Evolutionary conservation across 257 asterid genomes (phyloP).

Genomic region (Dorcoceras hygrometricum): DNA sequence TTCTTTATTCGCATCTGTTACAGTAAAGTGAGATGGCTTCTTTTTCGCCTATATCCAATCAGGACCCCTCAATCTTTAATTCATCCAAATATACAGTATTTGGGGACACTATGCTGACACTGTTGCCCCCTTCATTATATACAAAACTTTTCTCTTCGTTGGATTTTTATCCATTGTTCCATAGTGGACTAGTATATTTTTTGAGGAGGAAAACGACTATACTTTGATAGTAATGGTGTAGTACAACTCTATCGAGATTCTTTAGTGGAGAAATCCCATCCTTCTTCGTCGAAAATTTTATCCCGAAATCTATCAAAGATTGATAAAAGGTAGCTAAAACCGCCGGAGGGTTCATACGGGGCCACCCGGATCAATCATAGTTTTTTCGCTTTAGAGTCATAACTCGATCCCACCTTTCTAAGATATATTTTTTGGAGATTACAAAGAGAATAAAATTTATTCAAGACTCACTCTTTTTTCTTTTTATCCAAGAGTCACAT

Average conservation of each 20-base stretch:
- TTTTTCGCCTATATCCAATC: constrained; percentile 16
- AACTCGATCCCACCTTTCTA: too few relatives aligned
- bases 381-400: too few relatives aligned
- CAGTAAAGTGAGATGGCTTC: constrained; percentile 22
- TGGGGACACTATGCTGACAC: neutral
- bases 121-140: neutral
- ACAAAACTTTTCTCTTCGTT: neutral
- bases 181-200: neutral
- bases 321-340: too few relatives aligned
- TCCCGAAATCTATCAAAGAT: too few relatives aligned
- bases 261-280: neutral
- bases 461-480: too few relatives aligned
- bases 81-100: neutral
- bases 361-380: too few relatives aligned
- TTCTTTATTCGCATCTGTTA: constrained; percentile 27
- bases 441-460: too few relatives aligned
- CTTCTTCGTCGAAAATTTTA: neutral
- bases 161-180: neutral
- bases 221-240: neutral
- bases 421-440: too few relatives aligned
- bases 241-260: neutral
- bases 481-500: too few relatives aligned
- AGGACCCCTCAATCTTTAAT: constrained; percentile 10
- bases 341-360: too few relatives aligned
- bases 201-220: neutral